Percentiles rank a stretch among this genome's conserved stretches.
phyloP scores from a whole-genome alignment of 768 basidiomycete genomes.

The Cantharellus cinnabarinus region DNA sequence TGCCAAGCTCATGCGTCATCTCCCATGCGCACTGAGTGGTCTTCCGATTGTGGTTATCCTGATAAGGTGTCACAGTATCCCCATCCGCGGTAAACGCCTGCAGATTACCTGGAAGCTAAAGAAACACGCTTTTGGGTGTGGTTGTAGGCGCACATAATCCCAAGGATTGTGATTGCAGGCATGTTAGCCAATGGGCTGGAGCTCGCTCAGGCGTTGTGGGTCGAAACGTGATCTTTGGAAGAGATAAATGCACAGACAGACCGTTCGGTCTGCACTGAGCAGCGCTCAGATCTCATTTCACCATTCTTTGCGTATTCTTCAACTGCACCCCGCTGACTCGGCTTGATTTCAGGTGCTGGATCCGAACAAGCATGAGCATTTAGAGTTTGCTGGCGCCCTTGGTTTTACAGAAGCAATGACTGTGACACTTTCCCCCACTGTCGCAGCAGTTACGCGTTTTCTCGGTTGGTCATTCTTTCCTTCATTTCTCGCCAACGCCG shows the following conservation, averaged over 20 bases:
- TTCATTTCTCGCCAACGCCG: not conserved
- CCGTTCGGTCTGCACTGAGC: not conserved
- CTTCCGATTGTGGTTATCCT: conserved; percentile 6
- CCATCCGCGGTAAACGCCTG: not conserved
- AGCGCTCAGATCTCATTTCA: not conserved
- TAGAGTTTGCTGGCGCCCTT: not conserved
- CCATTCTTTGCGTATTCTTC: not conserved
- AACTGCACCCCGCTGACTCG: not conserved
- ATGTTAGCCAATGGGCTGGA: not conserved
- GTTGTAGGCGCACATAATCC: conserved; percentile 3
- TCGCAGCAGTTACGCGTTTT: conserved; percentile 5
- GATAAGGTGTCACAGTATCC: not conserved
- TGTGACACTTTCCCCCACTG: not conserved
- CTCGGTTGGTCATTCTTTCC: conserved; percentile 7
- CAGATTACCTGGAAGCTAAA: not conserved
- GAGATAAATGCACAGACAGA: not conserved
- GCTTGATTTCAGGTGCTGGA: not conserved
- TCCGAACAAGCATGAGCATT: not conserved
- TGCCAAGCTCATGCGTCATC: conserved; percentile 6
- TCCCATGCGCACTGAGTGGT: conserved; percentile 1
- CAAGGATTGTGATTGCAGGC: not conserved
- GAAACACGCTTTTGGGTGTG: conserved; percentile 2
- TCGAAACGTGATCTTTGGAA: not conserved
- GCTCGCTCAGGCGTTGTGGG: not conserved
- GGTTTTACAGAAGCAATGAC: not conserved